Base-by-base conservation (phyloP, 768 basidiomycete species). In the Lactifluus hygrophoroides region DNA sequence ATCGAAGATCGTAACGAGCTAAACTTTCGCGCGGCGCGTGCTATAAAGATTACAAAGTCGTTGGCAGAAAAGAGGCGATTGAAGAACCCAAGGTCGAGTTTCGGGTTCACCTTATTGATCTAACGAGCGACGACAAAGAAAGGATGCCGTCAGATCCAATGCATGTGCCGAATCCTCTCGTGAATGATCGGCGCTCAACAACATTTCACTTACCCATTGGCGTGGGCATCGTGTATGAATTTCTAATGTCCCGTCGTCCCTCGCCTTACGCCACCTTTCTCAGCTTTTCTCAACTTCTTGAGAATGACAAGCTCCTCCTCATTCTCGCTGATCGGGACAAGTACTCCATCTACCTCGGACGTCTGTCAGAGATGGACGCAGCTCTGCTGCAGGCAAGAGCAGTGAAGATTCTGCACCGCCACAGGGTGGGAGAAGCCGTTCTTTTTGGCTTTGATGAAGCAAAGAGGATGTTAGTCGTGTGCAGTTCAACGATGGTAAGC, bases 391-490 rank as follows among this genome's bases (percentile, higher is more conserved):
- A 37, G 2, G 28, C 13, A 0, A 51, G 30, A 6, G 1, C 28
- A 6, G 53, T 43, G 25, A 55, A 64, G 51, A 30, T 19, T 0
- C 65, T 83, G n/a, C 69, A 74, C 51, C 72, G 71, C 7, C 72
- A 76, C 54, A 80, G 75, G 62, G 70, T 81, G 9, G 82, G 78
- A 0, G 67, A 71, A 2, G 69, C 76, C 7, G 71, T 73, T 40
- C 13, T 77, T 9, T 51, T 83, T 5, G 72, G 82, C 0, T 82
- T 75, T 56, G 81, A 85, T 43, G 82, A 84, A 62, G 64, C 69
- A 9, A 79, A 76, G 61, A 73, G 77, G 1, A 74, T 77, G 68
- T 63, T 84, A n/a, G 74, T 74, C 0, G 58, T 83, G 0, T 77
- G 79, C 55, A 70, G 74, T 4, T 66, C 72, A 0, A 69, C 70